phyloP scores from a whole-genome alignment of 805 yeast genomes.

The Suhomyces sp. region DNA sequence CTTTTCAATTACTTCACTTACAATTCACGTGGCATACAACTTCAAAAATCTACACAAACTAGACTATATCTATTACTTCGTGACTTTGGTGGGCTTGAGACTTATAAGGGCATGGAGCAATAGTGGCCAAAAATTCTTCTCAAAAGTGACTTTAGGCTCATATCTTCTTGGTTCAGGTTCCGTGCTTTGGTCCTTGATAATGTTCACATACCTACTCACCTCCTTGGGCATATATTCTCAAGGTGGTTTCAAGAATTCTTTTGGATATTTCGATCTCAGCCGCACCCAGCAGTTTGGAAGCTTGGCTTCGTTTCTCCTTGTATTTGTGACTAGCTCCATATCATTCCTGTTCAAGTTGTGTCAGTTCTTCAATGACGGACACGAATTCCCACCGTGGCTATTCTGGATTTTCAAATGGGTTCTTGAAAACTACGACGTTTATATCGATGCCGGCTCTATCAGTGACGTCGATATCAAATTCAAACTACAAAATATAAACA shows the following conservation, averaged over 20 bases:
- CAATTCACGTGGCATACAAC: slow-evolving; percentile 6
- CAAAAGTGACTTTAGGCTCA: slow-evolving; percentile 35
- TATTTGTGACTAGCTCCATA: slow-evolving; percentile 45
- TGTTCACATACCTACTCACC: slow-evolving; percentile 34
- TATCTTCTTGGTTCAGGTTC: slow-evolving; percentile 32
- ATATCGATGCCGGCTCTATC: slow-evolving; percentile 12
- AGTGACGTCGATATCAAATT: slow-evolving; percentile 9
- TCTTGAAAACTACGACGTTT: slow-evolving; percentile 27
- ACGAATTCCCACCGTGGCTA: slow-evolving; percentile 44
- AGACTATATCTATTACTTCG: not conserved
- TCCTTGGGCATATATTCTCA: slow-evolving; percentile 20
- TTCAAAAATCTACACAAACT: not conserved
- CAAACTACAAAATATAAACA: slow-evolving; percentile 21
- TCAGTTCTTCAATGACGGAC: slow-evolving; percentile 55
- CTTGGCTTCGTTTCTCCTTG: slow-evolving; percentile 40
- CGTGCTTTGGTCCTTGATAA: slow-evolving; percentile 48
- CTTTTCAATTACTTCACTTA: slow-evolving; percentile 18
- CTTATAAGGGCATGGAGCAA: slow-evolving; percentile 79
- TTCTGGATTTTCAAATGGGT: slow-evolving; percentile 25
- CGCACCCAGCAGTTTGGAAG: slow-evolving; percentile 19
- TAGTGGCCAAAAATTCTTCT: slow-evolving; percentile 79
- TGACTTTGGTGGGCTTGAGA: slow-evolving; percentile 44
- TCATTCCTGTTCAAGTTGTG: slow-evolving; percentile 54
- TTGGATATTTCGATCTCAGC: slow-evolving; percentile 10
- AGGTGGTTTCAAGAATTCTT: slow-evolving; percentile 24